Base-by-base conservation (phyloP, 169 alveolate genomes). In the Plasmodium adleri region DNA sequence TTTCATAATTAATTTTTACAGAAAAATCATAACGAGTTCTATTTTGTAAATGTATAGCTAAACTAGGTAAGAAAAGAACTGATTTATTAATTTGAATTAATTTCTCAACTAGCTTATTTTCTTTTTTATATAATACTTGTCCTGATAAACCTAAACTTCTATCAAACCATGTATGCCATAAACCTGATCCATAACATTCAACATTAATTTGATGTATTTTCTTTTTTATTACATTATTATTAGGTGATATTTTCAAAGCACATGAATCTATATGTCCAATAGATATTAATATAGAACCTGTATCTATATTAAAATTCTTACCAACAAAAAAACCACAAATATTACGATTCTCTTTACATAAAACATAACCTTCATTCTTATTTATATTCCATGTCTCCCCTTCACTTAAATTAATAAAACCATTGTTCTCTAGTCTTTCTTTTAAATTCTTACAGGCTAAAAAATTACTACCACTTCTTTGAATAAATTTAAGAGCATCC, bases 111-210 rank as follows among this genome's bases (percentile, higher is more conserved):
- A 93, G 88, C 13, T 64, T 68, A 59, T 94, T 91, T n/a, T 95
- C 94, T 43, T 95, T 94, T 50, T 95, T 93, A 63, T 94, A 96
- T 7, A 98, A 94, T 20, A 98, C 98, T 90, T 97, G 95, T 17
- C 99, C 99, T 17, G 99, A 99, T 7, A 98, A 59, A 9, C 99
- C 98, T 13, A 98, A 92, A 75, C 98, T 99, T 86, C 99, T 95
- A 68, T 98, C 99, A 90, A 98, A 95, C 99, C 99, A 98, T 8
- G 99, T 97, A 70, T 98, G 98, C 99, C 99, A 98, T 17, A 98
- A 94, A 10, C 99, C 99, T 10, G 99, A 99, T 2, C 99, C 99
- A 94, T 98, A 98, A 20, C 94, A 89, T 17, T 78, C 92, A 22
- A 88, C 91, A 13, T 75, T 71, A 17, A 76, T 26, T 52, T 76